These are phyloP conservation scores for Pneumocystis wakefieldiae DNA, from an alignment of 1,139 yeast species.

Conservation along the genomic window DNA sequence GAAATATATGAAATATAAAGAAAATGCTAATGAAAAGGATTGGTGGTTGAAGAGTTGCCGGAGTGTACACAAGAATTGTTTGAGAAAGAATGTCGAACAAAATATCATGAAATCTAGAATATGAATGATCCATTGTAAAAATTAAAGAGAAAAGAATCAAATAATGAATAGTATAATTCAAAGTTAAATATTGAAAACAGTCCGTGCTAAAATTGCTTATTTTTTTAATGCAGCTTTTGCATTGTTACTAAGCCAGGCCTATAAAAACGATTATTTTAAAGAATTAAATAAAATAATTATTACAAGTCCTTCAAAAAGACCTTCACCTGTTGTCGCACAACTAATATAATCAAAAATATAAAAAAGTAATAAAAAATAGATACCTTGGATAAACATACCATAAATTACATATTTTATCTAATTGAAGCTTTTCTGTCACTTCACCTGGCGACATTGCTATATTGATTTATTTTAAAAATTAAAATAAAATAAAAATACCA, in stretches of 20 bases:
- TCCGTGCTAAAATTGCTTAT: background rate
- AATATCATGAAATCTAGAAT: constrained; percentile 3
- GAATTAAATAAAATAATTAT: constrained; percentile 59
- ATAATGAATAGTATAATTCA: background rate
- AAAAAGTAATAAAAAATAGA: background rate
- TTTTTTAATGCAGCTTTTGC: background rate
- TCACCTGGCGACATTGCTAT: constrained; percentile 76
- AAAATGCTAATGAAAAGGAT: background rate
- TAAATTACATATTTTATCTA: constrained; percentile 72
- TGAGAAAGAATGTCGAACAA: constrained; percentile 20
- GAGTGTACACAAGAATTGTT: constrained; percentile 25
- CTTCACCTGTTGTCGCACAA: constrained; percentile 84
- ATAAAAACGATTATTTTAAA: background rate
- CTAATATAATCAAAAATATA: constrained; percentile 19
- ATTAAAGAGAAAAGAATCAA: background rate
- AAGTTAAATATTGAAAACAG: background rate
- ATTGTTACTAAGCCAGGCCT: constrained; percentile 4
- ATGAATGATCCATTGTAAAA: background rate
- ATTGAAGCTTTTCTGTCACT: constrained; percentile 69
- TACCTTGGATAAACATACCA: constrained; percentile 68
- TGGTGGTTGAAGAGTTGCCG: constrained; percentile 21
- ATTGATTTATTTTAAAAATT: background rate
- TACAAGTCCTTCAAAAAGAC: constrained; percentile 66
- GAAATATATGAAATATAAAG: background rate
- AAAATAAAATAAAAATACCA: constrained; percentile 22